Percentiles rank a stretch among this genome's conserved stretches.
Conservation (phyloP, 495 filamentous ascomycete genomes). For the Rusavskia elegans region DNA sequence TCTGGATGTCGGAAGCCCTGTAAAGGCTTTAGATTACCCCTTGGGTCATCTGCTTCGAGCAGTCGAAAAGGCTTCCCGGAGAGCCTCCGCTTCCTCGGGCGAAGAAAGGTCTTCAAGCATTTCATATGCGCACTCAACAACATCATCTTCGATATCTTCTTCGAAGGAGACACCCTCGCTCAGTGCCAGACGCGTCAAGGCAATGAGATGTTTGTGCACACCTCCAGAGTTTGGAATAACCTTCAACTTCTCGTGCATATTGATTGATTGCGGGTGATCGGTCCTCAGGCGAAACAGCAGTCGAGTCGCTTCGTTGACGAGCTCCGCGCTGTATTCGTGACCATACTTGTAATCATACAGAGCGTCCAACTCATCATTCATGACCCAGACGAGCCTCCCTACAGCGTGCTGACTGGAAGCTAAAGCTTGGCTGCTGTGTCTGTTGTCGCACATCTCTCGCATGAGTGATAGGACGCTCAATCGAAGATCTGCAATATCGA, state of each 20-base stretch:
- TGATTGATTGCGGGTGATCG: conserved; percentile 29
- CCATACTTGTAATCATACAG: conserved; percentile 35
- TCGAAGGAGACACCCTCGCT: conserved; percentile 46
- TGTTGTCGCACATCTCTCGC: conserved; percentile 26
- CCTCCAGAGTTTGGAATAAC: conserved; percentile 32
- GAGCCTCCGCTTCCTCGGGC: conserved; percentile 53
- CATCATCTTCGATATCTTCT: conserved; percentile 48
- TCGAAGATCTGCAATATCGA: conserved; percentile 39
- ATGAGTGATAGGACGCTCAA: conserved; percentile 41
- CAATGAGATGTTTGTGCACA: conserved; percentile 48
- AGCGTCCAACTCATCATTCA: conserved; percentile 46
- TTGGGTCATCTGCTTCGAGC: conserved; percentile 4
- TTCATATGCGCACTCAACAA: conserved; percentile 46
- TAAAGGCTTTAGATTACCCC: no score
- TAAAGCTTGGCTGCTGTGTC: conserved; percentile 35
- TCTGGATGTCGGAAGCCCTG: no score
- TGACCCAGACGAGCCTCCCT: conserved; percentile 41
- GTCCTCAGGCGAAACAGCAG: conserved; percentile 43
- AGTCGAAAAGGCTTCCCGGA: conserved; percentile 40
- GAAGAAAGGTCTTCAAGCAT: conserved; percentile 50
- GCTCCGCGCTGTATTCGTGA: conserved; percentile 20
- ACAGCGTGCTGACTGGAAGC: conserved; percentile 37
- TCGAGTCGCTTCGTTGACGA: conserved; percentile 46
- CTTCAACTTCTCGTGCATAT: conserved; percentile 40
- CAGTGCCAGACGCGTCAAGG: conserved; percentile 52